phyloP scores from a whole-genome alignment of 352 stramenopile genomes.

The Phytophthora chlamydospora region DNA sequence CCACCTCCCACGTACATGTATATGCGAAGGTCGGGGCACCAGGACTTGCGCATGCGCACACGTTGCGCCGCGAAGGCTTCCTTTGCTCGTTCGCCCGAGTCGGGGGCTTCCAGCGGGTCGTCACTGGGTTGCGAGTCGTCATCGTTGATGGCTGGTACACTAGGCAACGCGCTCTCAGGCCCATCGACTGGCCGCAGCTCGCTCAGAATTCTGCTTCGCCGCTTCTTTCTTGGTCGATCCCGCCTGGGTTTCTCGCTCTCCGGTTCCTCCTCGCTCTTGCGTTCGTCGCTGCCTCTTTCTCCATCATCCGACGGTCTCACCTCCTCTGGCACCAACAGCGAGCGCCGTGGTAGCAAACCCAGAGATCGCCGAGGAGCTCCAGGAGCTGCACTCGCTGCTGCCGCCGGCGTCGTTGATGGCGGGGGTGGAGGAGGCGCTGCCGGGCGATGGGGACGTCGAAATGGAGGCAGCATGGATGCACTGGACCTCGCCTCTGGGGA shows the following conservation, averaged over 20 bases:
- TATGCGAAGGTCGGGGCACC: slow-evolving; percentile 52
- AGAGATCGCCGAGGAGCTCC: slow-evolving; percentile 28
- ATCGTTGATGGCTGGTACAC: slow-evolving; percentile 24
- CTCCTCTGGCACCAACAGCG: slow-evolving; percentile 33
- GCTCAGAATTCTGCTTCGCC: slow-evolving; percentile 43
- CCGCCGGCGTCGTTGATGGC: background rate
- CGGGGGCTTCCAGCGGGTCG: slow-evolving; percentile 23
- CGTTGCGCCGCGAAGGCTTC: slow-evolving; percentile 60
- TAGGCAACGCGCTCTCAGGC: slow-evolving; percentile 19
- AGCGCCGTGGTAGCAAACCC: slow-evolving; percentile 38
- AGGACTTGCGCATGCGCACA: slow-evolving; percentile 51
- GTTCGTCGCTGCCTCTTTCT: slow-evolving; percentile 37
- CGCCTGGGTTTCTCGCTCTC: slow-evolving; percentile 12
- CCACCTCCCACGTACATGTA: slow-evolving; percentile 55
- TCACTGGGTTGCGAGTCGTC: slow-evolving; percentile 24
- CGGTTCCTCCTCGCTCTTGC: slow-evolving; percentile 21
- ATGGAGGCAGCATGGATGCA: slow-evolving; percentile 24
- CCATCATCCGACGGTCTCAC: slow-evolving; percentile 13
- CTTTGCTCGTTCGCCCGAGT: slow-evolving; percentile 34
- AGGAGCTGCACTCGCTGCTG: slow-evolving; percentile 1
- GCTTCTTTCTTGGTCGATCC: slow-evolving; percentile 24
- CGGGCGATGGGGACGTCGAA: slow-evolving; percentile 22
- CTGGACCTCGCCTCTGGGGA: slow-evolving; percentile 8
- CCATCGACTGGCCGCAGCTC: slow-evolving; percentile 39
- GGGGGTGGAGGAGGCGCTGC: slow-evolving; percentile 18